Base-by-base conservation (phyloP, 192 early-diverging fungal species). In the Obelidium mucronatum region DNA sequence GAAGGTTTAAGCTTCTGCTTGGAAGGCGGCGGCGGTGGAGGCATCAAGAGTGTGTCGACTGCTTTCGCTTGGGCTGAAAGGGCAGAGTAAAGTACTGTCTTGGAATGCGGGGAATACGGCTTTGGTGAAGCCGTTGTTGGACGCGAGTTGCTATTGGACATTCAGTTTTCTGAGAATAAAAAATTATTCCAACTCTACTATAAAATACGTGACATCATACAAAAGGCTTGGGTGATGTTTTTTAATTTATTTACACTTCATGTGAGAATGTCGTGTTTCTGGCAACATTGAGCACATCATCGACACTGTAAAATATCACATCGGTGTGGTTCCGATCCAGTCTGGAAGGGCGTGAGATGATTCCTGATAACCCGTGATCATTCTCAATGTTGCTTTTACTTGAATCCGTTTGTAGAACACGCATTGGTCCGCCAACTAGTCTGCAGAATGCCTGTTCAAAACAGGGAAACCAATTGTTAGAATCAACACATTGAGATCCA, bases 371-470 rank as follows among this genome's bases (percentile, higher is more conserved):
- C 24, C 55, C 55, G 30, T 58, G 55, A 22, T 31, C 24, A 8
- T 58, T 31, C 8, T 24, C 22, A 58, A 8, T 22, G 8, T 26
- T 34, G 17, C 11, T 35, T 35, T 60, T 40, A n/a, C 55, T 59
- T 60, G 71, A 63, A 26, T 56, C 73, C 13, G 52, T 60, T 28
- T 39, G 13, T 35, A 75, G 58, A 30, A 58, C 36, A 4, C 64
- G 74, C 5, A 70, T 31, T 5, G 78, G 79, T 3, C 83, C 85
- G 24, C 85, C 85, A 0, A 84, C 22, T 1, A 86, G 64, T 13
- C 65, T 37, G 15, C 67, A 36, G 73, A 81, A 84, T 26, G 62
- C 81, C 79, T 83, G 39, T 24, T 17, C 31, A 33, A 36, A 59
- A 34, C 34, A 37, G 54, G 19, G 58, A n/a, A 35, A 24, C 36